Conservation (phyloP, 2,329 filamentous ascomycete species). For the Remersonia thermophila region DNA sequence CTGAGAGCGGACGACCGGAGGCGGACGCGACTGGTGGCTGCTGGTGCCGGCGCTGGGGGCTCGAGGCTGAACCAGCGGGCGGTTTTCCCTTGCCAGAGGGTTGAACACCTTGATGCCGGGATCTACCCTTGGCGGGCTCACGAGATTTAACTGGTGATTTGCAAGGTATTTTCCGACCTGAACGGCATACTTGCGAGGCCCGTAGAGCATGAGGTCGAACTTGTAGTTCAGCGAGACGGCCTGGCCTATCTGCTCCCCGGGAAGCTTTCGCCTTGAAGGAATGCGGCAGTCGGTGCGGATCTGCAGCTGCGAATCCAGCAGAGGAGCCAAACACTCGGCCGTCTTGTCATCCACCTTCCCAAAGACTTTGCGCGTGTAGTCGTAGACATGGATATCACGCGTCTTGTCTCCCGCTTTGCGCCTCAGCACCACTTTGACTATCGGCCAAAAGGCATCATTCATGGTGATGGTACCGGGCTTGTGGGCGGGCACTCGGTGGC, state of each 20-base stretch:
- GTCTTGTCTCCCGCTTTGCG: constrained; percentile 42
- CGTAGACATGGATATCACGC: constrained; percentile 57
- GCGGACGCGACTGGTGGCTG: constrained; percentile 16
- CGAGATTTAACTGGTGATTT: constrained; percentile 54
- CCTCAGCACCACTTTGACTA: constrained; percentile 60
- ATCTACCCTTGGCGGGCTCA: constrained; percentile 53
- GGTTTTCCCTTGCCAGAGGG: constrained; percentile 50
- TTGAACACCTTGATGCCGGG: constrained; percentile 62
- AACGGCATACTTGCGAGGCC: constrained; percentile 52
- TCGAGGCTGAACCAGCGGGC: constrained; percentile 17
- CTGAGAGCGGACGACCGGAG: constrained; percentile 46
- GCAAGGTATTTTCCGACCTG: constrained; percentile 57
- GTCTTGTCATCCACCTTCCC: constrained; percentile 61
- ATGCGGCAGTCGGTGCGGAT: constrained; percentile 65
- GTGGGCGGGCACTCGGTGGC: constrained; percentile 54
- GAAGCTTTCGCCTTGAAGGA: constrained; percentile 48
- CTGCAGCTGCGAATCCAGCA: constrained; percentile 57
- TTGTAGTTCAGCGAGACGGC: constrained; percentile 47
- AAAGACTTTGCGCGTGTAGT: constrained; percentile 59
- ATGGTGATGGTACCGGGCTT: constrained; percentile 50
- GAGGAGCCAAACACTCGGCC: constrained; percentile 53
- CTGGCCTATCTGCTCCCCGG: constrained; percentile 52
- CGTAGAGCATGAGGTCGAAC: constrained; percentile 68
- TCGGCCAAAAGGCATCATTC: constrained; percentile 51
- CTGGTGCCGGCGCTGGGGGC: neutral